Conservation (phyloP, 2,329 filamentous ascomycete species). For the Anisogramma anomala region DNA sequence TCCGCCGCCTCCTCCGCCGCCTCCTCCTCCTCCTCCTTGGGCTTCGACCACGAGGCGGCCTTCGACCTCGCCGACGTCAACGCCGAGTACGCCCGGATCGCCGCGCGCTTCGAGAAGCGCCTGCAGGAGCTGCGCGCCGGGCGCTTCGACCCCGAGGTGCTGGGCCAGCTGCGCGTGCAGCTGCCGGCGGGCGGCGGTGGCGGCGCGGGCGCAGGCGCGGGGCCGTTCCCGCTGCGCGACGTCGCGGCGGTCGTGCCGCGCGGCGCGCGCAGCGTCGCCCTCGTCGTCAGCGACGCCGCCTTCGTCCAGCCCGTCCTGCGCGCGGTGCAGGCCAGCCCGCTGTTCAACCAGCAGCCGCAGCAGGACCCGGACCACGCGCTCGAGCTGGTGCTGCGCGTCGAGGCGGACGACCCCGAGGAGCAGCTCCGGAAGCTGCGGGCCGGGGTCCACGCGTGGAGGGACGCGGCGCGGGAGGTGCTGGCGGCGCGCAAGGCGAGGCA, state of each 20-base stretch:
- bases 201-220: too few relatives aligned
- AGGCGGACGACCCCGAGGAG: slow-evolving; percentile 40
- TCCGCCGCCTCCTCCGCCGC: too few relatives aligned
- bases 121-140: slow-evolving; percentile 33
- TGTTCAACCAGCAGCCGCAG: slow-evolving; percentile 52
- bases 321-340: slow-evolving; percentile 38
- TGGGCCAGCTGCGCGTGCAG: slow-evolving; percentile 40
- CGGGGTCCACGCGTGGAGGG: slow-evolving; percentile 38
- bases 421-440: slow-evolving; percentile 32
- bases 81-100: slow-evolving; percentile 12
- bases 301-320: slow-evolving; percentile 44
- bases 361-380: slow-evolving; percentile 46
- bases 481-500: slow-evolving; percentile 37
- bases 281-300: slow-evolving; percentile 28
- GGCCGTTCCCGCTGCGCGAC: slow-evolving; percentile 39
- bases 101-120: slow-evolving; percentile 28
- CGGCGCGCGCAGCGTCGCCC: slow-evolving; percentile 26
- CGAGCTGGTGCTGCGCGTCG: slow-evolving; percentile 43
- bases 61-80: slow-evolving; percentile 24
- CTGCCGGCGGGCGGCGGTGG: too few relatives aligned
- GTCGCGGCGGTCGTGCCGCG: slow-evolving; percentile 43
- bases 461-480: slow-evolving; percentile 35
- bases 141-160: slow-evolving; percentile 39
- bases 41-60: slow-evolving; percentile 18
- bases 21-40: not conserved